Evolutionary conservation across 768 basidiomycete genomes (phyloP).

Genomic region (Russula brevipes): DNA sequence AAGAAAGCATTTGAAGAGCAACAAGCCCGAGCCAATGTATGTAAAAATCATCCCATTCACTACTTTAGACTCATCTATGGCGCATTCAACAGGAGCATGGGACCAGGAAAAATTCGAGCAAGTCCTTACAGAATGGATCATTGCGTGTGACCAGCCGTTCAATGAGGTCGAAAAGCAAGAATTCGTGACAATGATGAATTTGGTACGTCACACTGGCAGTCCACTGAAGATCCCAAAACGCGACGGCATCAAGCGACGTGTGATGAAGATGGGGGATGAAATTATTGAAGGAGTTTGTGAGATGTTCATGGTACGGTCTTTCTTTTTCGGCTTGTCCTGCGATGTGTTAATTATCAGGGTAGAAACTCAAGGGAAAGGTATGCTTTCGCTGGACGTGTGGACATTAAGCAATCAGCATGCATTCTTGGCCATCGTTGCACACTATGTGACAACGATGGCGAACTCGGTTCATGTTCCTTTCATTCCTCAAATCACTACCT

Average conservation of each 20-base stretch:
- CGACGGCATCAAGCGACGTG: too few species aligned
- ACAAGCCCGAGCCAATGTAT: neutral
- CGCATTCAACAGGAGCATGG: neutral
- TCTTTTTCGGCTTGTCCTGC: too few species aligned
- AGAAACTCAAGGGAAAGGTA: neutral
- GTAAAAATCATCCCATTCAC: neutral
- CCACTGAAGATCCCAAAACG: neutral
- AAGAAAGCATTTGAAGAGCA: neutral
- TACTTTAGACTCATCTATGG: neutral
- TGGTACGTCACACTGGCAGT: neutral
- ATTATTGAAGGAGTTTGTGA: neutral
- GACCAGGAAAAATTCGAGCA: neutral
- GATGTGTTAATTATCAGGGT: neutral
- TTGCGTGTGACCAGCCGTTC: neutral
- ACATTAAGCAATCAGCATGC: too few species aligned
- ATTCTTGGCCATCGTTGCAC: too few species aligned
- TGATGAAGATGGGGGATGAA: too few species aligned
- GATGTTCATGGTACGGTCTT: neutral
- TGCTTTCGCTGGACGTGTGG: too few species aligned
- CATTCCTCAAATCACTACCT: too few species aligned
- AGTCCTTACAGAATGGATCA: neutral
- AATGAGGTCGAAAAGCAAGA: constrained; percentile 1
- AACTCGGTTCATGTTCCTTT: too few species aligned
- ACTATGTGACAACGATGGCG: too few species aligned
- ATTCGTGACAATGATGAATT: neutral